Evolutionary conservation across 768 basidiomycete species (phyloP), one percentile per base, ranked within the genome.

Genomic region (Candolleomyces efflorescens): DNA sequence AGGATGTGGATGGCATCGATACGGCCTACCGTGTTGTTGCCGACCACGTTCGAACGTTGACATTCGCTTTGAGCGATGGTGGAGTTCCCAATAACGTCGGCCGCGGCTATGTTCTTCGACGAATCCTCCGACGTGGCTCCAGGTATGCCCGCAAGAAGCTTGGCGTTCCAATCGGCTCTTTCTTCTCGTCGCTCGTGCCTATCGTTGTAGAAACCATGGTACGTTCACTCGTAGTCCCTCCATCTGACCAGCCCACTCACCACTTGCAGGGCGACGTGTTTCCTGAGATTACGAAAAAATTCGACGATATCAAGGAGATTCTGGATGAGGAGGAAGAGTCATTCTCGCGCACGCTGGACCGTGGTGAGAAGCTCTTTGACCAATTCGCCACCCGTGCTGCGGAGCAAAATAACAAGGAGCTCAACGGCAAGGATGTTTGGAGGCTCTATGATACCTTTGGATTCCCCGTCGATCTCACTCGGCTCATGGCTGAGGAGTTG

Each of bases 321-420:
- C 80, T 98, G 17, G 88, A 98, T 67, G 97, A 98, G 67, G 97
- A 99, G 72, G 97, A 99, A 68, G 91, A 91, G 63, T 97, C 95
- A 0, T 98, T 99, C 70, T 92, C 95, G 7, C 84, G 94, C n/a
- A 98, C 97, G 7, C 82, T 99, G 32, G 95, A 96, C 71, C 87
- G 97, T 26, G 97, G 97, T 32, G 97, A 99, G 76, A 92, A 87
- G 67, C 80, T 98, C 4, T 99, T 98, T 70, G 92, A 95, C 55
- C 85, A 90, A 63, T 97, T 92, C 70, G 90, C 89, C 20, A 67
- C 76, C 24, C 78, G 82, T 32, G 86, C 95, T 9, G 78, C 78
- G 62, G 80, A 86, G 54, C 75, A 80, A 49, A 87, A 86, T 7
- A 65, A 73, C 4, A 86, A 76, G 39, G 82, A 85, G 63, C 84